Base-by-base conservation (phyloP, 768 basidiomycete genomes). In the Trametes villosa region DNA sequence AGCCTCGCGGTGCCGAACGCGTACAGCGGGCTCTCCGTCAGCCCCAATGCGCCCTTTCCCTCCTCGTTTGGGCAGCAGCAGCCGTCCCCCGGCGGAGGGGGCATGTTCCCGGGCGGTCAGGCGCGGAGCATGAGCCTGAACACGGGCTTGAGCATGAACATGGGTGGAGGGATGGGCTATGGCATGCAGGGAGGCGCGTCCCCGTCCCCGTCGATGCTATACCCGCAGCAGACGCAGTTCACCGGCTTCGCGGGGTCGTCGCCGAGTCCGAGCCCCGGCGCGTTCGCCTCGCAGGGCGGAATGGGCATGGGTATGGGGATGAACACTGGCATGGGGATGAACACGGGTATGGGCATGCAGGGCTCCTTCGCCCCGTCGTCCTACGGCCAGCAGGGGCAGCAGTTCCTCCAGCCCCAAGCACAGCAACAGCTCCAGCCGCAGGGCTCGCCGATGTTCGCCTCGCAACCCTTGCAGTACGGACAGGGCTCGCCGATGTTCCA, bases 401-500 rank as follows among this genome's bases (percentile, higher is more conserved):
- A 54, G 1, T 38, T 64, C 40, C 48, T 62, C 52, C 57, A 64
- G 34, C 41, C 44, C 17, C 59, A 60, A 33, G 31, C n/a, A 18
- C 26, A 57, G 47, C 59, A 27, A 24, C 60, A 53, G 22, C 30
- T 22, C 12, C 60, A 64, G 47, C 57, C 49, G 56, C 63, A 20
- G 29, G 49, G 46, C 31, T 57, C 61, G 51, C 62, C 62, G 22
- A 58, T 63, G 62, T 49, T 63, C 31, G 20, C 40, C 11, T 31
- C 42, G 18, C 59, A 60, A 15, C 60, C 48, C 42, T 70, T 71
- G 41, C 72, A 71, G 20, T 67, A 62, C 34, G 62, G 49, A 38
- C 30, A 63, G 48, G 73, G 69, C 42, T 68, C 73, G 40, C 67
- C 70, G 13, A 71, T 67, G 41, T 55, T 65, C 22, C 74, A 74